Percentiles rank a stretch among this genome's conserved stretches.
Conservation (phyloP, 345 rosid species). For the Ailanthus altissimus region DNA sequence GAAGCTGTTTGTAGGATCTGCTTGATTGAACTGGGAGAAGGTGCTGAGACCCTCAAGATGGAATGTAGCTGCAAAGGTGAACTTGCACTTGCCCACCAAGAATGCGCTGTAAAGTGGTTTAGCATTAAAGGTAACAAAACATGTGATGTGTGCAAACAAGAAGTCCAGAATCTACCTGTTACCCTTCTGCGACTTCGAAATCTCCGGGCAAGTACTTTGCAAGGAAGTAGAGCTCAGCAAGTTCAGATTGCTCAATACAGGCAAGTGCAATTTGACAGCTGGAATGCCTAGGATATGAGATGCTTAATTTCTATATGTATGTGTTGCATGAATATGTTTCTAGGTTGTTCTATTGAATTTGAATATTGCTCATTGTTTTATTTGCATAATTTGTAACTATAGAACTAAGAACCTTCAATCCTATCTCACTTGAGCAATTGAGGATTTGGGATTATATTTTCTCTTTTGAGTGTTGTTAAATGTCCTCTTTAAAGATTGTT, state of each 20-base stretch:
- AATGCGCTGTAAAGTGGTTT: constrained; percentile 95
- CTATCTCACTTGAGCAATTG: background rate
- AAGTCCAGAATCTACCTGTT: constrained; percentile 87
- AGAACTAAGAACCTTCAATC: background rate
- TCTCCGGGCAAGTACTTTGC: constrained; percentile 34
- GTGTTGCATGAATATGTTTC: background rate
- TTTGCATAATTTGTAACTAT: background rate
- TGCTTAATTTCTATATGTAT: too few species aligned
- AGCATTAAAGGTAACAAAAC: constrained; percentile 94
- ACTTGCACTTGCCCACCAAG: constrained; percentile 86
- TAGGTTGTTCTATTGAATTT: background rate
- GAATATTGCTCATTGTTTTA: background rate
- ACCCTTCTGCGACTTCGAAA: constrained; percentile 83
- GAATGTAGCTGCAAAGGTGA: constrained; percentile 98
- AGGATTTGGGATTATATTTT: background rate
- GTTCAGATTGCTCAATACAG: constrained; percentile 47
- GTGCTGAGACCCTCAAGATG: constrained; percentile 84
- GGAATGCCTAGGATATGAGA: background rate
- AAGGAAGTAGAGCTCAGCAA: constrained; percentile 38
- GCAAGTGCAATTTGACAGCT: constrained; percentile 39
- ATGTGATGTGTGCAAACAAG: constrained; percentile 96
- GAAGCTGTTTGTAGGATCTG: constrained; percentile 97
- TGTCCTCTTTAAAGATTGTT: background rate
- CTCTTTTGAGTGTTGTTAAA: background rate
- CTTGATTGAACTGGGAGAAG: constrained; percentile 81